phyloP scores from a whole-genome alignment of 2,329 filamentous ascomycete genomes.

The Cytospora schulzeri region DNA sequence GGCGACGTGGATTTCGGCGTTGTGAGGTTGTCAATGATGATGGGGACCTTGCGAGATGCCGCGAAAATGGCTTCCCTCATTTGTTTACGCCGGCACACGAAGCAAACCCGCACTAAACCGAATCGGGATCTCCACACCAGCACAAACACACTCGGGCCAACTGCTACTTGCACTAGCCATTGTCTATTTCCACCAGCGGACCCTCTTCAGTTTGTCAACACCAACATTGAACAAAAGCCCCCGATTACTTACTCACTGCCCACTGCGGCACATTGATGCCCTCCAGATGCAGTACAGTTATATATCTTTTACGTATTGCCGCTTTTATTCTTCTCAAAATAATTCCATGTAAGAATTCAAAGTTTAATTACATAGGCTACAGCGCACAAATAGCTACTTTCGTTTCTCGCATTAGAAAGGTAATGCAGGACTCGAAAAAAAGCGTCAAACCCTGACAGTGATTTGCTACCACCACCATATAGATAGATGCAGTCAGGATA shows the following conservation, averaged over 20 bases:
- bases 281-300: not conserved
- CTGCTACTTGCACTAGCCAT: not conserved
- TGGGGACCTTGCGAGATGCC: constrained; percentile 13
- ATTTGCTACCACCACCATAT: constrained; percentile 7
- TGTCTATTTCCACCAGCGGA: not conserved
- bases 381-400: not conserved
- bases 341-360: not conserved
- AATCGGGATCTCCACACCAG: constrained; percentile 5
- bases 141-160: not conserved
- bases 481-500: constrained; percentile 2
- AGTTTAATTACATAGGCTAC: not conserved
- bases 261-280: not conserved
- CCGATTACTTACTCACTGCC: too few relatives aligned
- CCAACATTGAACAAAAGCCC: too few relatives aligned
- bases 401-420: not conserved
- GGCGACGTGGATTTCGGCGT: constrained; percentile 13
- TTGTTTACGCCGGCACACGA: constrained; percentile 22
- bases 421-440: not conserved
- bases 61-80: constrained; percentile 24
- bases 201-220: not conserved
- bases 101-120: constrained; percentile 18
- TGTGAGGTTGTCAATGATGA: constrained; percentile 9
- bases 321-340: not conserved
- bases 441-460: not conserved
- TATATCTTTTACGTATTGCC: too few relatives aligned